Percentiles rank a stretch among this genome's conserved stretches.
These are phyloP conservation scores for Westerdykella ornata DNA, from an alignment of 2,329 filamentous ascomycete genomes.

Conservation along the genomic window DNA sequence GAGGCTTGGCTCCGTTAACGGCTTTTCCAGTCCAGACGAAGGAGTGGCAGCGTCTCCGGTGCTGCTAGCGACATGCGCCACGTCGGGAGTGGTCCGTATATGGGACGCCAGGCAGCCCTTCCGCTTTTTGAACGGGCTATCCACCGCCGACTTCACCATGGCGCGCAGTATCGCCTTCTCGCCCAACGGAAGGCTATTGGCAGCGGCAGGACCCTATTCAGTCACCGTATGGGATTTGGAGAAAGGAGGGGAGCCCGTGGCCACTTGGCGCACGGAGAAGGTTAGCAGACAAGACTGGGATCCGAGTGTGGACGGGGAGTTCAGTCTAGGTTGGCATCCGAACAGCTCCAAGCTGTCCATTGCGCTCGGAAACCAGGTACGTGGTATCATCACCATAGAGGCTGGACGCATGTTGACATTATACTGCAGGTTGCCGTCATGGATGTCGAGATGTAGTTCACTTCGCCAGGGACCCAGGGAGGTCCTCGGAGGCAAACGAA, in stretches of 20 bases:
- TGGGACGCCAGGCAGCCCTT: constrained; percentile 39
- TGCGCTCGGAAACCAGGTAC: constrained; percentile 35
- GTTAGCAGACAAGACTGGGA: constrained; percentile 26
- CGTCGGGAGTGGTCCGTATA: constrained; percentile 36
- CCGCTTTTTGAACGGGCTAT: constrained; percentile 23
- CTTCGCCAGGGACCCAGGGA: background rate
- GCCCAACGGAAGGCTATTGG: constrained; percentile 39
- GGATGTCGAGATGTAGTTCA: constrained; percentile 22
- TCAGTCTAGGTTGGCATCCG: constrained; percentile 36
- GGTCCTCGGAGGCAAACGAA: too few species aligned
- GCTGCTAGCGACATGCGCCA: constrained; percentile 38
- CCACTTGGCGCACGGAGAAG: constrained; percentile 31
- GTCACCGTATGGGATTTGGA: constrained; percentile 42
- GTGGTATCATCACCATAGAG: constrained; percentile 1
- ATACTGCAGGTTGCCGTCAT: constrained; percentile 31
- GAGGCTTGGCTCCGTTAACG: constrained; percentile 3
- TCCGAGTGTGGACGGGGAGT: constrained; percentile 28
- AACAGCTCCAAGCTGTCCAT: constrained; percentile 35
- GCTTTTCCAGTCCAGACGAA: constrained; percentile 13
- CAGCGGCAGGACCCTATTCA: constrained; percentile 40
- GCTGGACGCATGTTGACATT: background rate
- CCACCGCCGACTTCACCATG: constrained; percentile 28
- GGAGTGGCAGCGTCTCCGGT: constrained; percentile 17
- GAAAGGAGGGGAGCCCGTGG: constrained; percentile 30
- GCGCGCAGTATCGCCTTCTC: constrained; percentile 42